Evolutionary conservation across 1,139 yeast genomes (phyloP).

Genomic region (Wickerhamomyces sp.): DNA sequence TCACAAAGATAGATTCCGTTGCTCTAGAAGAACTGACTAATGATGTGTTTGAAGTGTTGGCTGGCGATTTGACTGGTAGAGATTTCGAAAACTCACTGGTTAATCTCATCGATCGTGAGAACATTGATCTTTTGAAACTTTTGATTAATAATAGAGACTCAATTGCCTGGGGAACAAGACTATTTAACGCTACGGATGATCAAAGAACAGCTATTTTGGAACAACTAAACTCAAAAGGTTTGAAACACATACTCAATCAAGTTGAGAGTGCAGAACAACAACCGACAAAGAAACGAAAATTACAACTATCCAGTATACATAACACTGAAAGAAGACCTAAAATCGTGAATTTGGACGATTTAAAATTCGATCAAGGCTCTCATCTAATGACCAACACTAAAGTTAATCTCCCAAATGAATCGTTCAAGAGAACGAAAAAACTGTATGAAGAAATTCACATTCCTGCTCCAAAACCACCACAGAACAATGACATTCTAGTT

Average conservation of each 20-base stretch:
- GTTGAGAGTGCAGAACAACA: conserved; percentile 17
- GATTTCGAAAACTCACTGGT: conserved; percentile 48
- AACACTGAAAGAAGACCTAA: conserved; percentile 38
- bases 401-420: conserved; percentile 74
- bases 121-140: conserved; percentile 42
- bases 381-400: conserved; percentile 63
- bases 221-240: conserved; percentile 30
- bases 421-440: conserved; percentile 69
- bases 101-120: conserved; percentile 46
- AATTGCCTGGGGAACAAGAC: conserved; percentile 49
- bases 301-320: conserved; percentile 3
- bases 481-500: conserved; percentile 45
- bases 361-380: conserved; percentile 68
- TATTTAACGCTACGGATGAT: conserved; percentile 34
- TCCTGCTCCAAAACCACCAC: conserved; percentile 63
- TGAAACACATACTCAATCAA: conserved; percentile 25
- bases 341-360: conserved; percentile 56
- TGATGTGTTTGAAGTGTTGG: conserved; percentile 27
- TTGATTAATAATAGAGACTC: conserved; percentile 48
- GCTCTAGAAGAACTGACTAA: conserved; percentile 29
- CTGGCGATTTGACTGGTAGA: conserved; percentile 33
- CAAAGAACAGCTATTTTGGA: conserved; percentile 26
- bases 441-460: conserved; percentile 83
- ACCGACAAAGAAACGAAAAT: conserved; percentile 21
- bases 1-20: conserved; percentile 33